These are phyloP conservation scores for Santalum album DNA, from an alignment of 164 flowering plant species.

Conservation along the genomic window DNA sequence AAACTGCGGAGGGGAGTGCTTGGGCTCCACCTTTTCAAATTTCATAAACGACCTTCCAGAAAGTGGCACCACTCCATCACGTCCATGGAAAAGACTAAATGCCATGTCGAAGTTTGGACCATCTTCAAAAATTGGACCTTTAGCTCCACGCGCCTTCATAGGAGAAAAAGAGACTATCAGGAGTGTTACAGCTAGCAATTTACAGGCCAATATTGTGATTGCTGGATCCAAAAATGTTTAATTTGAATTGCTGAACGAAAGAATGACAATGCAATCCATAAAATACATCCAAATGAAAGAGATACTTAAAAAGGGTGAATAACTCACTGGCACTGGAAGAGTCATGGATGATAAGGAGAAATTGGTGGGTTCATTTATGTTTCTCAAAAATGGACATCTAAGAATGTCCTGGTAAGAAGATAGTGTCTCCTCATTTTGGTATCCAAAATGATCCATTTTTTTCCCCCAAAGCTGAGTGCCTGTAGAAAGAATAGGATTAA, in stretches of 20 bases:
- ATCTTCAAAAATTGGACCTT: slow-evolving; percentile 95
- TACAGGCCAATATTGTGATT: no score
- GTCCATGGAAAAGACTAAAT: slow-evolving; percentile 91
- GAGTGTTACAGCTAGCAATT: no score
- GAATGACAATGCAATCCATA: background rate
- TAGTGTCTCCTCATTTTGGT: slow-evolving; percentile 28
- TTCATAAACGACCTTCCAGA: slow-evolving; percentile 40
- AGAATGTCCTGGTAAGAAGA: slow-evolving; percentile 33
- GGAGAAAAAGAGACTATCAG: background rate
- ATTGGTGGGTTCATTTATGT: slow-evolving; percentile 84
- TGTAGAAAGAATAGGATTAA: no score
- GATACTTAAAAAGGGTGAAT: background rate
- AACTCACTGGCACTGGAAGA: slow-evolving; percentile 64
- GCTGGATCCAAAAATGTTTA: background rate
- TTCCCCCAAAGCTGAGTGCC: no score
- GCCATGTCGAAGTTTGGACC: slow-evolving; percentile 92
- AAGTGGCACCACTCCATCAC: slow-evolving; percentile 94
- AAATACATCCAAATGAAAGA: background rate
- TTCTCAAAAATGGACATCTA: slow-evolving; percentile 84
- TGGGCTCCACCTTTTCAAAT: slow-evolving; percentile 28
- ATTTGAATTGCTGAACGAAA: background rate
- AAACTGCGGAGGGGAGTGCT: slow-evolving; percentile 41
- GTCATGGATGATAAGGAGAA: slow-evolving; percentile 62
- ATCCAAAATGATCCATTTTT: slow-evolving; percentile 52
- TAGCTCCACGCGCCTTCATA: slow-evolving; percentile 46